Percentiles rank a stretch among this genome's conserved stretches.
Conservation (phyloP, 202 grass and related monocot species). For the Setaria viridis region DNA sequence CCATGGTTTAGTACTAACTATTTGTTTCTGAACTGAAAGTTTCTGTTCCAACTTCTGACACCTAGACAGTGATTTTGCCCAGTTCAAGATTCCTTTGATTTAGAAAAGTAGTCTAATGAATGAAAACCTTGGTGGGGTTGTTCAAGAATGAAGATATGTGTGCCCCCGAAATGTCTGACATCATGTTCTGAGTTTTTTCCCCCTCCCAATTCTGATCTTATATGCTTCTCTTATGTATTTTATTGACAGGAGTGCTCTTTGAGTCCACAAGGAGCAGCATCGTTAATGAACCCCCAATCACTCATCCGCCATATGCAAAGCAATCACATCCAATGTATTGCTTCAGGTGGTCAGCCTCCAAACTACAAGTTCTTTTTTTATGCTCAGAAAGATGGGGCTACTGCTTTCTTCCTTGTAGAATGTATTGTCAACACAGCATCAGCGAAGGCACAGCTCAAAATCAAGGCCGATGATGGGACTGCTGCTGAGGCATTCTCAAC, state of each 20-base stretch:
- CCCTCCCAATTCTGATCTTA: background rate
- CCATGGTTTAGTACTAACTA: background rate
- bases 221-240: background rate
- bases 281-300: constrained; percentile 76
- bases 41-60: background rate
- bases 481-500: constrained; percentile 67
- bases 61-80: background rate
- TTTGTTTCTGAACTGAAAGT: background rate
- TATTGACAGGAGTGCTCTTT: constrained; percentile 70
- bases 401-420: constrained; percentile 90
- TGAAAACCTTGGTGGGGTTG: background rate
- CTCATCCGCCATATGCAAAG: constrained; percentile 96
- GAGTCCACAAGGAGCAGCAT: constrained; percentile 80
- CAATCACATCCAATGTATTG: constrained; percentile 89
- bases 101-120: background rate
- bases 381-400: constrained; percentile 76
- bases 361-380: constrained; percentile 99
- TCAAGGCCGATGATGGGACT: constrained; percentile 84
- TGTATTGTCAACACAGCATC: constrained; percentile 92
- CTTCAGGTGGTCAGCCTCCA: constrained; percentile 92
- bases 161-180: background rate
- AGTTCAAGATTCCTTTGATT: background rate
- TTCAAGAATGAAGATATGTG: constrained; percentile 18
- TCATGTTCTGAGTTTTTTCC: constrained; percentile 13
- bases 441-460: constrained; percentile 85